Conservation (phyloP, 805 yeast genomes). For the Maudiozyma bulderi region DNA sequence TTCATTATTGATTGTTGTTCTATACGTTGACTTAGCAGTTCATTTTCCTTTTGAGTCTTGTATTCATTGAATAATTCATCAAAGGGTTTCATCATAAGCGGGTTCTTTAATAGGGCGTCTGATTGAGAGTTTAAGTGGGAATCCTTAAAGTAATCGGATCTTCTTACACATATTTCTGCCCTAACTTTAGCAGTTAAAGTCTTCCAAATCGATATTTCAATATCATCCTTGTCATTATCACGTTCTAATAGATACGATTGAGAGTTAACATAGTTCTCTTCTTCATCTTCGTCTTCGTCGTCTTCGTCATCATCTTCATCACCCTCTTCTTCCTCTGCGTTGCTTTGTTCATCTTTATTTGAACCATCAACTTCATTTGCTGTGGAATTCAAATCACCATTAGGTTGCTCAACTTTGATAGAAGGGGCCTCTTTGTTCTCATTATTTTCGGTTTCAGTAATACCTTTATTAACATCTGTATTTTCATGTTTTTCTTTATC, state of each 20-base stretch:
- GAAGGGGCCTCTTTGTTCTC: slow-evolving; percentile 8
- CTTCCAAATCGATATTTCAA: slow-evolving; percentile 78
- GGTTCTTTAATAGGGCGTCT: slow-evolving; percentile 57
- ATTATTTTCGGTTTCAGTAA: slow-evolving; percentile 1
- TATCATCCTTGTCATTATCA: slow-evolving; percentile 55
- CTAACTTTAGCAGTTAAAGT: slow-evolving; percentile 70
- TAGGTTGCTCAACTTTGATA: background rate
- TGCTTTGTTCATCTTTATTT: background rate
- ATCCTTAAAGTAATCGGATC: slow-evolving; percentile 58
- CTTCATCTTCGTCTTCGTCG: slow-evolving; percentile 36
- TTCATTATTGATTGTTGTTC: slow-evolving; percentile 32
- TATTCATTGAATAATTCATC: slow-evolving; percentile 26
- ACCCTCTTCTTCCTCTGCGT: slow-evolving; percentile 20
- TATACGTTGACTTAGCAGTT: slow-evolving; percentile 17
- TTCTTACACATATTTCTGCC: slow-evolving; percentile 59
- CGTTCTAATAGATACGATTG: slow-evolving; percentile 38
- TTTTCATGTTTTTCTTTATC: slow-evolving; percentile 8
- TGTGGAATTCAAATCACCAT: background rate
- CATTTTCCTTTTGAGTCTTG: slow-evolving; percentile 23
- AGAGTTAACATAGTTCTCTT: slow-evolving; percentile 35
- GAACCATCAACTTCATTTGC: slow-evolving; percentile 4
- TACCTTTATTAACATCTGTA: background rate
- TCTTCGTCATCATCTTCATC: slow-evolving; percentile 27
- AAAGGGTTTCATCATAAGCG: slow-evolving; percentile 57
- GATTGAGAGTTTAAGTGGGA: slow-evolving; percentile 53